A percentile compares a stretch with the other conserved stretches of the same genome.
These are phyloP conservation scores for Penicillium corylophilum DNA, from an alignment of 2,329 filamentous ascomycete genomes.

Conservation along the genomic window DNA sequence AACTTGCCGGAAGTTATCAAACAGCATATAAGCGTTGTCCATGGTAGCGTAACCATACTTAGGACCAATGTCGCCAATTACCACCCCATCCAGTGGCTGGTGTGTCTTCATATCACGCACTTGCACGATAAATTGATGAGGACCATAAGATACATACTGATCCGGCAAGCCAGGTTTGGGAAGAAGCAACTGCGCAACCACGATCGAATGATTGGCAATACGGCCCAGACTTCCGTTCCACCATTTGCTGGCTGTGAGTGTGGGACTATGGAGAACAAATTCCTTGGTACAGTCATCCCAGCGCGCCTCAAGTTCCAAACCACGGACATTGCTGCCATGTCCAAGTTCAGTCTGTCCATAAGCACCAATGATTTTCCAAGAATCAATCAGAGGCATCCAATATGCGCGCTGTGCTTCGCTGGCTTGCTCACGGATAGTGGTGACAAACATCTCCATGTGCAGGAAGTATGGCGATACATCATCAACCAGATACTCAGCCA, in stretches of 20 bases:
- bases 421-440: conserved; percentile 52
- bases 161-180: conserved; percentile 31
- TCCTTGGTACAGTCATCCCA: conserved; percentile 48
- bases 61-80: conserved; percentile 56
- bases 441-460: conserved; percentile 53
- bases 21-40: conserved; percentile 57
- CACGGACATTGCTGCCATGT: conserved; percentile 54
- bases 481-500: conserved; percentile 54
- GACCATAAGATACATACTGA: conserved; percentile 48
- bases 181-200: conserved; percentile 53
- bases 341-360: conserved; percentile 55
- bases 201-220: conserved; percentile 57
- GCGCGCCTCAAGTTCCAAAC: conserved; percentile 49
- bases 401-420: conserved; percentile 48
- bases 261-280: conserved; percentile 53
- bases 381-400: conserved; percentile 52
- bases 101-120: conserved; percentile 52
- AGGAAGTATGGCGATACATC: conserved; percentile 56
- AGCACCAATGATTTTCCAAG: conserved; percentile 52
- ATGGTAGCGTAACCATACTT: conserved; percentile 55
- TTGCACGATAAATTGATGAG: conserved; percentile 54
- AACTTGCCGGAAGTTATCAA: conserved; percentile 43
- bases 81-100: conserved; percentile 48
- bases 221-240: conserved; percentile 56
- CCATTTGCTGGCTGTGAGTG: conserved; percentile 55